Base-by-base conservation (phyloP, 805 yeast species). In the Naumovozyma castellii region DNA sequence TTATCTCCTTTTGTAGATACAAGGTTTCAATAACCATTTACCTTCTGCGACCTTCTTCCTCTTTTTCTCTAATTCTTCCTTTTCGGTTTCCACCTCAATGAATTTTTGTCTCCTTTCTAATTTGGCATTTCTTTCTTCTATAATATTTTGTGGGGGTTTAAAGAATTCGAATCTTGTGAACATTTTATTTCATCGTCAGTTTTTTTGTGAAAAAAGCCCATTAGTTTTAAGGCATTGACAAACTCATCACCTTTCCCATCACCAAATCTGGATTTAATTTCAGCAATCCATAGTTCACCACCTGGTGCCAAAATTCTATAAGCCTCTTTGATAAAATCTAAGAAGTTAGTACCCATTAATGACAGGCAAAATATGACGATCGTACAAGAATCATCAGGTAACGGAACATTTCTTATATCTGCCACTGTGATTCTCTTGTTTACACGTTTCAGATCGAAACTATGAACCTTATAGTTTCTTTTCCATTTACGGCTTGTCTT, bases 231-330 rank as follows among this genome's bases (percentile, higher is more conserved):
- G 1, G 83, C 77, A 18, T 82, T 75, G 10, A 81, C 84, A 62
- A 92, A 92, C 50, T 83, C 88, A n/a, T 73, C 73, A 13, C 90
- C 90, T 38, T 73, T 73, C 47, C 60, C 76, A 52, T 87, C 95
- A 5, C 75, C 66, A 53, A 92, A 84, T 54, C 99, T 71, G 1
- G 96, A 85, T 62, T 90, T 90, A 64, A 92, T 92, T 59, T 92
- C 99, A 2, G 97, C 92, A 35, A 92, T 86, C 98, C 98, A 92
- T 35, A 92, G 65, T 58, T 90, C 95, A 19, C 99, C 97, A 44
- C 86, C 72, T 33, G 95, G 95, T 8, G 86, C 80, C 39, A 92
- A 67, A 14, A 92, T 69, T 53, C 99, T 71, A 55, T 83, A 72
- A 0, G 96, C 97, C 58, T 92, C 99, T 42, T 78, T 71, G 39